These are phyloP conservation scores for Wickerhamomyces sp. DNA, from an alignment of 1,139 yeast genomes.

Conservation along the genomic window DNA sequence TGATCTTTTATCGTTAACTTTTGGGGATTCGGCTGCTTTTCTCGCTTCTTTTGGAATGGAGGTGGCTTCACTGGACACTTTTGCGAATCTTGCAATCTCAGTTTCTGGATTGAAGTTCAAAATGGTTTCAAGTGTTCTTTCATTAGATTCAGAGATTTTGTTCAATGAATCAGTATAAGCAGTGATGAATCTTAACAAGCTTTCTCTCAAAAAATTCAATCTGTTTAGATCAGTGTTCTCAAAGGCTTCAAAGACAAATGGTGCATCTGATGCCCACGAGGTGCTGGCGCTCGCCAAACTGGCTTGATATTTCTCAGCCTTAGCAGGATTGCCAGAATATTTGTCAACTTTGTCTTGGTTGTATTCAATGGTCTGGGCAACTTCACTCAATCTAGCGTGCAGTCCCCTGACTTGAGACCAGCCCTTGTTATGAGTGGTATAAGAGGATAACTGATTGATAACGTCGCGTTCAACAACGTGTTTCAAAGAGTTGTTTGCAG, in stretches of 20 bases:
- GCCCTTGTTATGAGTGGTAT: slow-evolving; percentile 48
- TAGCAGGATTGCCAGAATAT: slow-evolving; percentile 15
- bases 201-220: slow-evolving; percentile 60
- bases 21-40: slow-evolving; percentile 24
- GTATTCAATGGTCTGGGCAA: slow-evolving; percentile 32
- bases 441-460: slow-evolving; percentile 48
- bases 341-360: slow-evolving; percentile 25
- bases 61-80: slow-evolving; percentile 30
- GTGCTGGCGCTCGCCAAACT: slow-evolving; percentile 19
- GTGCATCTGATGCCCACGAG: slow-evolving; percentile 73
- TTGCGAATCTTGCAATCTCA: slow-evolving; percentile 54
- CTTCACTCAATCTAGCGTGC: slow-evolving; percentile 35
- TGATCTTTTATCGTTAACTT: slow-evolving; percentile 2
- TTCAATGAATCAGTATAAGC: slow-evolving; percentile 44
- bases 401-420: slow-evolving; percentile 38
- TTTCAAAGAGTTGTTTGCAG: slow-evolving; percentile 46
- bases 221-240: slow-evolving; percentile 70
- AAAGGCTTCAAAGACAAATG: slow-evolving; percentile 69
- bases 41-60: slow-evolving; percentile 22
- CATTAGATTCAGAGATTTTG: slow-evolving; percentile 48
- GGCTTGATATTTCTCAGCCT: slow-evolving; percentile 18
- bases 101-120: slow-evolving; percentile 54
- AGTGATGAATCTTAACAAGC: slow-evolving; percentile 66
- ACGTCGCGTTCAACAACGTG: slow-evolving; percentile 51
- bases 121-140: slow-evolving; percentile 60